Base-by-base conservation (phyloP, 225 moss, liverwort and hornwort genomes). In the Pleurozium schreberi region DNA sequence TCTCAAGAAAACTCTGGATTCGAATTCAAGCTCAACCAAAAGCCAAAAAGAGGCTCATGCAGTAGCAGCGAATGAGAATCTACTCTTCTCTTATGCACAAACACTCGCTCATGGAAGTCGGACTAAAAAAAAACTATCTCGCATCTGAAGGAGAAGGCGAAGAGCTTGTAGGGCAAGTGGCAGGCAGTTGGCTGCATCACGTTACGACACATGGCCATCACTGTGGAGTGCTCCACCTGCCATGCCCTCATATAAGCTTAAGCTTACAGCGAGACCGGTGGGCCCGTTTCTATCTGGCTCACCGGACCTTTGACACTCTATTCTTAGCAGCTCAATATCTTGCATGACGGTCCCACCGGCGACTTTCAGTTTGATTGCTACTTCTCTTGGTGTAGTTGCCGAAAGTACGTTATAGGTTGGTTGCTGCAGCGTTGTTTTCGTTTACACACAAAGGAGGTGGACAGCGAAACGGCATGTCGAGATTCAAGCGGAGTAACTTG, bases 401-500 rank as follows among this genome's bases (percentile, higher is more conserved):
- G 71, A 82, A 49, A 62, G 52, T 82, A 55, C 25, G 25, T 60
- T 60, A 12, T 61, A 61, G 28, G 8, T 20, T 43, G 26, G 47
- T 23, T 36, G 80, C 36, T 45, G 49, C 47, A 28, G 70, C 53
- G 62, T 40, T 64, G 16, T 42, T 57, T 63, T 83, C 20, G 70
- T 33, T 77, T 11, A 26, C 76, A 52, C 52, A 20, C n/a, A 76
- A 55, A n/a, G 17, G 40, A 61, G 73, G n/a, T 84, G 84, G 78
- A 89, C 79, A 59, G 59, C 62, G 85, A 89, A 81, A 89, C 55
- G 89, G 89, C 89, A 85, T 68, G 89, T 60, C 68, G 89, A 89
- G 89, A 89, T 85, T 68, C 59, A 49, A 79, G 84, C 78, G 84
- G 88, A 62, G 30, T 6, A 81, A 42, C 55, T 62, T 81, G 49